These are phyloP conservation scores for Exophiala mesophila DNA, from an alignment of 2,329 filamentous ascomycete species.

Conservation along the genomic window DNA sequence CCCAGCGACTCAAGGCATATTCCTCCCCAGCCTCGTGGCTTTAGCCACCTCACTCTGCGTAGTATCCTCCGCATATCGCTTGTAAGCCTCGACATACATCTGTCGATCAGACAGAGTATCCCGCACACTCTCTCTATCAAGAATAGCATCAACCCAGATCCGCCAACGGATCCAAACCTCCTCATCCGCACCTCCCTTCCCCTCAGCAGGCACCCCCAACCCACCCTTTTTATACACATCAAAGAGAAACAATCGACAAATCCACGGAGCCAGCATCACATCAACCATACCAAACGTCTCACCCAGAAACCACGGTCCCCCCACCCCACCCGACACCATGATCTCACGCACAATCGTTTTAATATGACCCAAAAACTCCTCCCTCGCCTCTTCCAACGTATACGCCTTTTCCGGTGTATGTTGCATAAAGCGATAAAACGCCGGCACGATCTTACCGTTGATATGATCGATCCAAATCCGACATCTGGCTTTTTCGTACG, in stretches of 20 bases:
- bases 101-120: slow-evolving; percentile 65
- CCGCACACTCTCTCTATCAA: slow-evolving; percentile 56
- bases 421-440: slow-evolving; percentile 60
- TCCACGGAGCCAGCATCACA: slow-evolving; percentile 68
- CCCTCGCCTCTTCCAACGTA: slow-evolving; percentile 50
- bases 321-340: slow-evolving; percentile 35
- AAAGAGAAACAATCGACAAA: slow-evolving; percentile 65
- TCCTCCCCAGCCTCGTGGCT: slow-evolving; percentile 58
- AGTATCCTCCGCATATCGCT: slow-evolving; percentile 61
- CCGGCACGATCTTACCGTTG: slow-evolving; percentile 60
- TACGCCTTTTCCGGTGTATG: slow-evolving; percentile 39
- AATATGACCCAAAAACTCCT: slow-evolving; percentile 55
- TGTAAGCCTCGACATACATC: slow-evolving; percentile 64
- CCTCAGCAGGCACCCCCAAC: slow-evolving; percentile 45
- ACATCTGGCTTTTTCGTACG: slow-evolving; percentile 61
- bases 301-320: slow-evolving; percentile 65
- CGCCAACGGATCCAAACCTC: slow-evolving; percentile 61
- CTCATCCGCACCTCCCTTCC: slow-evolving; percentile 50
- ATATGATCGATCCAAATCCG: slow-evolving; percentile 73
- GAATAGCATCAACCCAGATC: slow-evolving; percentile 58
- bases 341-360: slow-evolving; percentile 60
- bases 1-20: slow-evolving; percentile 52
- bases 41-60: slow-evolving; percentile 59
- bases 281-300: slow-evolving; percentile 62
- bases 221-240: slow-evolving; percentile 65